Evolutionary conservation across 139 green algal species (phyloP), one percentile per base, ranked within the genome.

Genomic region (Limnomonas spitsbergensis): DNA sequence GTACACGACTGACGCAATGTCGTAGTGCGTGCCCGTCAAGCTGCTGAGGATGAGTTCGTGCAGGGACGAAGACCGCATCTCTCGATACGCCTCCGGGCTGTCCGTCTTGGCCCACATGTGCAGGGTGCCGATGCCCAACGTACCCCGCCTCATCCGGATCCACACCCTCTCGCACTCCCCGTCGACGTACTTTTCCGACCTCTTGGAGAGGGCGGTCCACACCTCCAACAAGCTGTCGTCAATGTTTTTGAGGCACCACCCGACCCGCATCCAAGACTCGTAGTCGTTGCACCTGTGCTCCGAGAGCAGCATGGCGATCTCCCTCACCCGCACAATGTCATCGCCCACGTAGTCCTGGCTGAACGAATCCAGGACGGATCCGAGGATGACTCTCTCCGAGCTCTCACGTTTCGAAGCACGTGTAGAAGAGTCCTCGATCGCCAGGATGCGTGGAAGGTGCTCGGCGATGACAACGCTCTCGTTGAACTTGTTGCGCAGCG

Each of bases 241-340:
- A 29, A 81, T 77, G 77, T 81, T 81, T 2, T 31, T n/a, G 35
- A 81, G 66, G 42, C 76, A 81, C 76, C 66, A 76, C 26, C 76
- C 76, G 32, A 81, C 14, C 2, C 66, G 40, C 1, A 81, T 56
- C 76, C 76, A 81, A 2, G n/a, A 27, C 0, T 53, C 47, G 35
- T 81, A 81, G 1, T 1, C 1, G 1, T 77, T 3, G 1, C 2
- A 39, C 1, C 68, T 40, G 0, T 36, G 38, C 47, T 20, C 3
- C n/a, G 38, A 3, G 31, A 81, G 68, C 0, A 77, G 14, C 35
- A 31, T 35, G 38, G 66, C 67, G 3, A 81, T 35, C 31, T 66
- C 36, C 1, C 20, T 14, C 38, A 81, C 42, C 26, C 40, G 1
- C 0, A 72, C 68, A 1, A 72, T 20, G 4, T 76, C n/a, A 36